Percentiles rank a stretch among this genome's conserved stretches.
phyloP scores from a whole-genome alignment of 148 eudicot species.

The Drosera capensis region DNA sequence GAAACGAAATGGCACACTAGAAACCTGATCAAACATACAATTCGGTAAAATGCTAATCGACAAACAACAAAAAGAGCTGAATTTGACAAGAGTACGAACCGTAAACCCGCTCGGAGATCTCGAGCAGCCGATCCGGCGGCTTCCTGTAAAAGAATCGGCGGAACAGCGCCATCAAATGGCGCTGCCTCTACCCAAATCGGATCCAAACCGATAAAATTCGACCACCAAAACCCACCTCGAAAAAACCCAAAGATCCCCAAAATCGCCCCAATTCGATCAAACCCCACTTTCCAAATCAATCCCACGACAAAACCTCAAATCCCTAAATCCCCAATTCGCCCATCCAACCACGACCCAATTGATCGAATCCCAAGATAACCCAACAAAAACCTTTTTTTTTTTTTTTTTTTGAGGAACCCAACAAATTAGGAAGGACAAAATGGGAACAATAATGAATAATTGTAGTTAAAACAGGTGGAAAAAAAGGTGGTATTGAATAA shows the following conservation, averaged over 20 bases:
- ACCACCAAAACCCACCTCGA: constrained; percentile 2
- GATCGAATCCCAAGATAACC: too few species aligned
- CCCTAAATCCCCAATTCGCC: background rate
- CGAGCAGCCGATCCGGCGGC: constrained; percentile 30
- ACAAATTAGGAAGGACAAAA: too few species aligned
- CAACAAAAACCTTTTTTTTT: too few species aligned
- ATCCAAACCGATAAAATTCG: constrained; percentile 37
- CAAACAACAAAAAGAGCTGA: background rate
- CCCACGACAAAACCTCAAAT: background rate
- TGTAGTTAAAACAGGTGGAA: background rate
- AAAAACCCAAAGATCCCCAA: background rate
- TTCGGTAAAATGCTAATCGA: background rate
- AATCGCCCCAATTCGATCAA: constrained; percentile 1
- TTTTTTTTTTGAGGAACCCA: too few species aligned
- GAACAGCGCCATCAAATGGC: constrained; percentile 33
- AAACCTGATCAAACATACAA: background rate
- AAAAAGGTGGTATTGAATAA: constrained; percentile 2
- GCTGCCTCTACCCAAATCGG: constrained; percentile 43
- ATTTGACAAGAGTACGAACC: constrained; percentile 11
- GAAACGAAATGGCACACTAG: background rate
- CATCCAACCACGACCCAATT: too few species aligned
- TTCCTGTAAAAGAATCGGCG: constrained; percentile 26
- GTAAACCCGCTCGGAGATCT: constrained; percentile 26
- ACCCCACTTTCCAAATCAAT: background rate
- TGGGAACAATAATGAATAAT: too few species aligned